Conservation (phyloP, 2,329 filamentous ascomycete genomes). For the Aureobasidium musti region DNA sequence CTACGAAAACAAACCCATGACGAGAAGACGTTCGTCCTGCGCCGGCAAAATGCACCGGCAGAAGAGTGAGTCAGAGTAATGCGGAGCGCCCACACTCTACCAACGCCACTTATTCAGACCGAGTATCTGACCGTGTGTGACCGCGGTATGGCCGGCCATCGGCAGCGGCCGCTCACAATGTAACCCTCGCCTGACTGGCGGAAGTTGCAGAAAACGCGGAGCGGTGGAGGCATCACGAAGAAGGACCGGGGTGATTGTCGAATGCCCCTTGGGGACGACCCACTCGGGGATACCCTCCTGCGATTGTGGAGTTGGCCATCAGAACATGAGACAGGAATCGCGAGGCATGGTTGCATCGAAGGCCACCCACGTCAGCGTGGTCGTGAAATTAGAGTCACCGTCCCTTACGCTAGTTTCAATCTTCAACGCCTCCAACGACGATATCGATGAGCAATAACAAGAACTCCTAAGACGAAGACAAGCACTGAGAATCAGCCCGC, state of each 20-base stretch:
- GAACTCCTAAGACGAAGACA: not conserved
- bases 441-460: constrained; percentile 7
- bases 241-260: not conserved
- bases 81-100: constrained; percentile 11
- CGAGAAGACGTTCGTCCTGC: constrained; percentile 2
- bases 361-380: constrained; percentile 23
- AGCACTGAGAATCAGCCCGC: not conserved
- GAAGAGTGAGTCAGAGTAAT: constrained; percentile 17
- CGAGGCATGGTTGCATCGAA: not conserved
- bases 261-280: not conserved
- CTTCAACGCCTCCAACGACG: not conserved
- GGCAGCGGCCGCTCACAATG: not conserved
- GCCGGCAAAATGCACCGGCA: constrained; percentile 24
- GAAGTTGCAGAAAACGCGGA: constrained; percentile 3
- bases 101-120: constrained; percentile 15
- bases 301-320: not conserved
- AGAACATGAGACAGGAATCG: constrained; percentile 14
- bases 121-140: constrained; percentile 15
- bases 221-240: constrained; percentile 7
- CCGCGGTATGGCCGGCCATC: constrained; percentile 16
- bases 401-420: constrained; percentile 5
- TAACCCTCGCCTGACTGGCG: not conserved
- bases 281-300: not conserved
- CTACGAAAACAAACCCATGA: not conserved
- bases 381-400: constrained; percentile 1